Conservation (phyloP, 768 basidiomycete genomes). For the Boletus rubescentipes region DNA sequence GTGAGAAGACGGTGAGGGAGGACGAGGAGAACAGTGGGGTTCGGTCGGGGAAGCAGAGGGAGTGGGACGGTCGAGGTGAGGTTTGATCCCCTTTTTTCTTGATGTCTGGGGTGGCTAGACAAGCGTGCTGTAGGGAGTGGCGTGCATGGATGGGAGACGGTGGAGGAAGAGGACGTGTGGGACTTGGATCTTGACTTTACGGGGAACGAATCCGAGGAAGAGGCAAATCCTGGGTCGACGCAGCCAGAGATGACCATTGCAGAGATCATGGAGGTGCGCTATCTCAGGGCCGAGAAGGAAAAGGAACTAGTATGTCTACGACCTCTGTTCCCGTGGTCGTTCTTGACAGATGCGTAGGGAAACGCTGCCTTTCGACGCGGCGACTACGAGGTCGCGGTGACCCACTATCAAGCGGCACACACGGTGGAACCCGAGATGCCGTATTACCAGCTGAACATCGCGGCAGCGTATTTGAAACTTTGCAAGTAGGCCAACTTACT, state of each 20-base stretch:
- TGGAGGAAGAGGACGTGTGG: slow-evolving; percentile 78
- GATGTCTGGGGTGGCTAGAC: neutral
- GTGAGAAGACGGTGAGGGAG: slow-evolving; percentile 68
- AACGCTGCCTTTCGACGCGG: slow-evolving; percentile 68
- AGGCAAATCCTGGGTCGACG: slow-evolving; percentile 37
- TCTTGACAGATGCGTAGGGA: slow-evolving; percentile 44
- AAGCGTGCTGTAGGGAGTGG: slow-evolving; percentile 43
- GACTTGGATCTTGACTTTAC: slow-evolving; percentile 69
- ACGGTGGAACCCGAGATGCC: slow-evolving; percentile 70
- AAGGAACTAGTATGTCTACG: slow-evolving; percentile 57
- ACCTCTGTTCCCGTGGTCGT: neutral
- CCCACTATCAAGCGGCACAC: slow-evolving; percentile 59
- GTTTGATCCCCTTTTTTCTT: neutral
- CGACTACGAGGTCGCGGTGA: slow-evolving; percentile 53
- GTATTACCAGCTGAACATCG: slow-evolving; percentile 74
- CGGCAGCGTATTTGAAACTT: slow-evolving; percentile 71
- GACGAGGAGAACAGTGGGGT: slow-evolving; percentile 64
- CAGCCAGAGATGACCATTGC: slow-evolving; percentile 56
- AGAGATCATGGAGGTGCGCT: slow-evolving; percentile 75
- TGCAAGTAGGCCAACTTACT: slow-evolving; percentile 49
- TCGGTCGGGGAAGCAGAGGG: slow-evolving; percentile 63
- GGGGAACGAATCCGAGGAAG: slow-evolving; percentile 51
- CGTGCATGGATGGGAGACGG: slow-evolving; percentile 70
- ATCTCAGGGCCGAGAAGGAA: slow-evolving; percentile 64
- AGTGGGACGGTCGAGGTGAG: slow-evolving; percentile 73